These are phyloP conservation scores for Psilocybe subaeruginosa DNA, from an alignment of 768 basidiomycete species.

Conservation along the genomic window DNA sequence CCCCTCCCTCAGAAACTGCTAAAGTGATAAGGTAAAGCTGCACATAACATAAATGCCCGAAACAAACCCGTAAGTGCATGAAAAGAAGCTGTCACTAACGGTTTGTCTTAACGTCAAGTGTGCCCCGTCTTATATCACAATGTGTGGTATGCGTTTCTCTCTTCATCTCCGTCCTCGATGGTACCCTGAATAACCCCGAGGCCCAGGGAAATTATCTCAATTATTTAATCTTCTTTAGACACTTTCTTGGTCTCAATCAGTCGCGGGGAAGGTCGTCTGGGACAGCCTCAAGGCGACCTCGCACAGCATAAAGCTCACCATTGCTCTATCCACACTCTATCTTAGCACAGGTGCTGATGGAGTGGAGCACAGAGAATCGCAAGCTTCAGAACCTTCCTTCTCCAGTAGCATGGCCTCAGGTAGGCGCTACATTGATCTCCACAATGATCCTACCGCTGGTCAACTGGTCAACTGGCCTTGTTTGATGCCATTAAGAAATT, in stretches of 20 bases:
- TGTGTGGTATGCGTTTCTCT: not conserved
- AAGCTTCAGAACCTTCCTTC: no score
- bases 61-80: not conserved
- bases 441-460: not conserved
- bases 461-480: not conserved
- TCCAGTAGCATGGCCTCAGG: not conserved
- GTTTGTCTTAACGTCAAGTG: not conserved
- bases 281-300: not conserved
- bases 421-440: not conserved
- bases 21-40: no score
- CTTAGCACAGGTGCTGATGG: not conserved
- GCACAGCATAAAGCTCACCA: not conserved
- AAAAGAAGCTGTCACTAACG: not conserved
- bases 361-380: not conserved
- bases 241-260: not conserved
- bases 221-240: not conserved
- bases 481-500: not conserved
- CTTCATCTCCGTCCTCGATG: not conserved
- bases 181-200: not conserved
- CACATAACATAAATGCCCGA: not conserved
- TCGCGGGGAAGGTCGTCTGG: not conserved
- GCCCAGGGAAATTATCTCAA: not conserved
- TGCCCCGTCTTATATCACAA: not conserved
- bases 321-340: not conserved
- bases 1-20: no score